Base-by-base conservation (phyloP, 2,329 filamentous ascomycete species). In the Fusarium sp. region DNA sequence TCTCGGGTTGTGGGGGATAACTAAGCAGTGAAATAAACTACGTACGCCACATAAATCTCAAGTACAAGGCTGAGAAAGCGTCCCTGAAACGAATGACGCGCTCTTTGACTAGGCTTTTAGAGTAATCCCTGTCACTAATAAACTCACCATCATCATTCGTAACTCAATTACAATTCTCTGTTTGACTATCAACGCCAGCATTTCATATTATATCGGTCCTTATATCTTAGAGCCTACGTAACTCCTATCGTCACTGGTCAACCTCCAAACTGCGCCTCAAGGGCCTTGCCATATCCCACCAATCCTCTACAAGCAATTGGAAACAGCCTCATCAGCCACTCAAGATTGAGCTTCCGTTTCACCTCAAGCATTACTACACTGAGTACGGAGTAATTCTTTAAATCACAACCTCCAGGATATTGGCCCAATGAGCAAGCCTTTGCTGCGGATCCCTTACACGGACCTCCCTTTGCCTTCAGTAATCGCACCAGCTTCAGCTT, bases 381-480 rank as follows among this genome's bases (percentile, higher is more conserved):
- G 44, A 61, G 46, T 53, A 51, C 38, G 23, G 44, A 61, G 46
- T 53, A 52, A 43, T 48, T 45, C 43, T 52, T 42, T 6, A 8
- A 19, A 23, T 46, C 26, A 9, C 19, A 21, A 47, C 20, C 20
- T 14, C 24, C 6, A 40, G 38, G 49, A 23, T 15, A 42, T 44
- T 44, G 44, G 39, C 43, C 68, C 74, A 68, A 90, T 91, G 88
- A 85, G 85, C 78, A 91, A 87, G 78, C 86, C 90, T 73, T 86
- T 93, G 59, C 90, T 97, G 82, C 90, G 94, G 70, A 96, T 98
- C 73, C 95, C 95, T 60, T 98, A 95, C 77, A 97, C 93, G 75
- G 89, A 92, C 68, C 89, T 92, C 40, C 85, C 97, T 55, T 89
- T 94, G 23, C 82, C 89, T 24, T 91, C 94, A 4, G 86, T 85